Evolutionary conservation across 768 basidiomycete genomes (phyloP).

Genomic region (Calvatia gigantea): DNA sequence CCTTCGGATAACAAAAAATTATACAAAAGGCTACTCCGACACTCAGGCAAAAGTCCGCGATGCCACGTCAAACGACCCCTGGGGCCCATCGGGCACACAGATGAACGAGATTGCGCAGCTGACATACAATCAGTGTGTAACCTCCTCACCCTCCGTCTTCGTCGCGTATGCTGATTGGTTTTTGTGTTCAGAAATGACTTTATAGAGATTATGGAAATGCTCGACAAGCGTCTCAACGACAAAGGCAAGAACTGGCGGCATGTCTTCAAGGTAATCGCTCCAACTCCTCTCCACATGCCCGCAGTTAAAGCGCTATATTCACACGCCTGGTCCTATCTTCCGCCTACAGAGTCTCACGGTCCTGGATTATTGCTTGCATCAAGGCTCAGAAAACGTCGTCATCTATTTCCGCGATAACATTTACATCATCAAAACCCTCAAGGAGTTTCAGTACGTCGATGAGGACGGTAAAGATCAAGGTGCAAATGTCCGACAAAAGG

Average conservation of each 20-base stretch:
- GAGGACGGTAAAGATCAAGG: conserved; percentile 97
- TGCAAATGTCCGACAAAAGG: conserved; percentile 96
- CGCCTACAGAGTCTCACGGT: conserved; percentile 74
- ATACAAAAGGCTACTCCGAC: conserved; percentile 95
- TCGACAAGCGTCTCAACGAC: conserved; percentile 96
- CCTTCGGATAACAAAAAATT: conserved; percentile 89
- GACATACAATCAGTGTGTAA: conserved; percentile 91
- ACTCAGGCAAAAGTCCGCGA: conserved; percentile 94
- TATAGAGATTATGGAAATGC: conserved; percentile 99
- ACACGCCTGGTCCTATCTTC: background rate
- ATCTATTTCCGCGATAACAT: conserved; percentile 98
- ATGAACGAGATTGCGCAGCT: conserved; percentile 99
- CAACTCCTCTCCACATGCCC: background rate
- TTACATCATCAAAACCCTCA: conserved; percentile 97
- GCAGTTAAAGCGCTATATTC: conserved; percentile 6
- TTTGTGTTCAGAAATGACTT: conserved; percentile 69
- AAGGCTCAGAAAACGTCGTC: conserved; percentile 97
- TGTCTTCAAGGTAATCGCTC: conserved; percentile 82
- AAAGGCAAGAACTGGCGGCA: conserved; percentile 99
- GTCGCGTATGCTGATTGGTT: background rate
- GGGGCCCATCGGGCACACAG: conserved; percentile 96
- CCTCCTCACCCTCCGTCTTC: background rate
- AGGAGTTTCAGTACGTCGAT: conserved; percentile 96
- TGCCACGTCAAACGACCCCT: conserved; percentile 96
- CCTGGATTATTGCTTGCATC: conserved; percentile 93